Evolutionary conservation across 164 flowering plant species (phyloP).

Genomic region (Vitis labrusca): DNA sequence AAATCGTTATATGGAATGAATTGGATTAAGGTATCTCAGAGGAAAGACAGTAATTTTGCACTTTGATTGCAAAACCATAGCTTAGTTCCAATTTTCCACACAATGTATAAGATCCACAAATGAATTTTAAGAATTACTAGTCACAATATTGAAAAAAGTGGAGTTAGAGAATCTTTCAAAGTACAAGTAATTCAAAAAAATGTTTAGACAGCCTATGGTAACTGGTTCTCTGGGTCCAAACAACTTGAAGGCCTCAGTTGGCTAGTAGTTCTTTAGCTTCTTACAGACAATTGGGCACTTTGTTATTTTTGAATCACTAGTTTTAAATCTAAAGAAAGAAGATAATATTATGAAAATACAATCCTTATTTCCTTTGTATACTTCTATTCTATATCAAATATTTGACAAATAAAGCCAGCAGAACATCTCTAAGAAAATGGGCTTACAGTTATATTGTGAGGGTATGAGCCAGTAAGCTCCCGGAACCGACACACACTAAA

Average conservation of each 20-base stretch:
- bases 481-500: constrained; percentile 95
- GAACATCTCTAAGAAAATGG: background rate
- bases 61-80: too few species aligned
- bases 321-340: background rate
- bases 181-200: too few species aligned
- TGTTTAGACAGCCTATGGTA: too few species aligned
- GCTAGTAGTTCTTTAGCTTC: background rate
- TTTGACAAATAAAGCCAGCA: too few species aligned
- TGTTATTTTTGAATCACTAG: background rate
- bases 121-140: too few species aligned
- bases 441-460: constrained; percentile 89
- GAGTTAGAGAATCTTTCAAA: too few species aligned
- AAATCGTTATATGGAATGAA: too few species aligned
- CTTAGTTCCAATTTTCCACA: too few species aligned
- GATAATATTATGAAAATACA: background rate
- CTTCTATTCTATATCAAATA: background rate
- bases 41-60: too few species aligned
- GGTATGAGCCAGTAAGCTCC: constrained; percentile 93
- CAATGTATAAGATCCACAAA: too few species aligned
- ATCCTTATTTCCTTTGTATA: background rate
- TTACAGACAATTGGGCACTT: background rate
- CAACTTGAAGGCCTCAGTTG: background rate
- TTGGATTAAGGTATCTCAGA: too few species aligned
- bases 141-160: too few species aligned
- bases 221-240: background rate